A percentile compares a stretch with the other conserved stretches of the same genome.
Conservation (phyloP, 495 filamentous ascomycete species). For the Paragyromitra xinjiangensis region DNA sequence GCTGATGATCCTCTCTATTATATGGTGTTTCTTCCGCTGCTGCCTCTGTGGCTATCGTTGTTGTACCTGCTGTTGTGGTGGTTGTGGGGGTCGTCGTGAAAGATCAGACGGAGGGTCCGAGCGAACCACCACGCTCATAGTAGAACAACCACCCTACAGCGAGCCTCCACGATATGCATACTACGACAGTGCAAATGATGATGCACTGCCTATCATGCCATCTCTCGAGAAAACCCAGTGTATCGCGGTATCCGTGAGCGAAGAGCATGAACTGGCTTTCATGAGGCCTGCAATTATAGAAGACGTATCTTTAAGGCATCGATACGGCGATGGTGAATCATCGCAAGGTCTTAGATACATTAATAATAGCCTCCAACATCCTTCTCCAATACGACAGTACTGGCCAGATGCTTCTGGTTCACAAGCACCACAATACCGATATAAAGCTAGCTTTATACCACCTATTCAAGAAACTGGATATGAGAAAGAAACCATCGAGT, state of each 20-base stretch:
- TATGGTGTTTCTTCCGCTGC: constrained; percentile 54
- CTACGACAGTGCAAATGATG: constrained; percentile 39
- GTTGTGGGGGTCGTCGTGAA: constrained; percentile 45
- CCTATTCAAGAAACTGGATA: neutral
- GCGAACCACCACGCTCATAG: constrained; percentile 22
- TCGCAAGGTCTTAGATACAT: constrained; percentile 3
- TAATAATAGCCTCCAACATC: constrained; percentile 11
- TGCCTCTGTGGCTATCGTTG: constrained; percentile 52
- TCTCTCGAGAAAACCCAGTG: constrained; percentile 38
- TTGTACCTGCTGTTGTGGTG: constrained; percentile 55
- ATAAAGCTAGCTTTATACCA: neutral
- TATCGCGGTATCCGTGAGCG: constrained; percentile 47
- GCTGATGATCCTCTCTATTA: constrained; percentile 39
- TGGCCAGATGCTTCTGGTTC: neutral
- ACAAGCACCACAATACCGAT: constrained; percentile 1
- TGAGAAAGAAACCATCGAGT: neutral
- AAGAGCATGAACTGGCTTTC: constrained; percentile 46
- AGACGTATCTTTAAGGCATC: neutral
- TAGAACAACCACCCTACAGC: constrained; percentile 40
- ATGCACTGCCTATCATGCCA: constrained; percentile 54
- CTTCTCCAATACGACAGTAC: constrained; percentile 16
- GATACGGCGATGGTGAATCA: constrained; percentile 18
- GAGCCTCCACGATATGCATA: constrained; percentile 53
- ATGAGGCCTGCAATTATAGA: constrained; percentile 7
- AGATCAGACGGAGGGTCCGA: constrained; percentile 14